These are phyloP conservation scores for Rhodosporidiobolus odoratus DNA, from an alignment of 768 basidiomycete genomes.

Conservation along the genomic window DNA sequence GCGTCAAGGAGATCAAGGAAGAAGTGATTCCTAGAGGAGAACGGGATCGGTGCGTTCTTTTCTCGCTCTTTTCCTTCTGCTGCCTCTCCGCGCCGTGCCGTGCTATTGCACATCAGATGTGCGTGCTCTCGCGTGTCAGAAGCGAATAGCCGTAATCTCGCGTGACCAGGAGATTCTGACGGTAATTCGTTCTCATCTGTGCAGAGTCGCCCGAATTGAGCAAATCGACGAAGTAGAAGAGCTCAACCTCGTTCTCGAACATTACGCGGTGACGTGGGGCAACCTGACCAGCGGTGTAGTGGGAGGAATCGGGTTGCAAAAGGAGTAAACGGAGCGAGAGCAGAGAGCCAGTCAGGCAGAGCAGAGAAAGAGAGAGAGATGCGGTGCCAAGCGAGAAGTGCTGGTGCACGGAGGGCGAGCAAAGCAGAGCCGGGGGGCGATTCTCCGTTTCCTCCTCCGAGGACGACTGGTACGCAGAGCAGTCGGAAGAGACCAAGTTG, in stretches of 20 bases:
- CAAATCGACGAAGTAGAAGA: constrained; percentile 92
- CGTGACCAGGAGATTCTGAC: background rate
- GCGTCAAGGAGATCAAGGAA: constrained; percentile 63
- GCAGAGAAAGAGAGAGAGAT: too few species aligned
- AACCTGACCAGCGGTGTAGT: constrained; percentile 24
- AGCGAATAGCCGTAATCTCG: background rate
- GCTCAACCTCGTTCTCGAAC: constrained; percentile 76
- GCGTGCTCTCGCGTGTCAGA: background rate
- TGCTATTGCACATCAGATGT: background rate
- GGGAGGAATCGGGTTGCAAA: background rate
- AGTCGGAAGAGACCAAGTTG: background rate
- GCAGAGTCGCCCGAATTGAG: constrained; percentile 72
- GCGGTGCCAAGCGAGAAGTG: too few species aligned
- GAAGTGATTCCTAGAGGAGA: constrained; percentile 36
- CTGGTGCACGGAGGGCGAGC: too few species aligned
- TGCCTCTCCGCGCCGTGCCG: background rate
- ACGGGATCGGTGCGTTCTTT: background rate
- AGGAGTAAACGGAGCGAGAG: background rate
- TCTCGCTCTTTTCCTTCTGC: background rate
- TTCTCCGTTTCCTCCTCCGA: background rate
- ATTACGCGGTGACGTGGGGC: constrained; percentile 85
- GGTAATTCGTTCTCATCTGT: background rate
- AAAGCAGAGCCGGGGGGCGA: background rate
- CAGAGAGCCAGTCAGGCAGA: too few species aligned
- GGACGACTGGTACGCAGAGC: too few species aligned